Percentiles rank a stretch among this genome's conserved stretches.
phyloP scores from a whole-genome alignment of 257 asterid species.

The Solanum paucissectum region DNA sequence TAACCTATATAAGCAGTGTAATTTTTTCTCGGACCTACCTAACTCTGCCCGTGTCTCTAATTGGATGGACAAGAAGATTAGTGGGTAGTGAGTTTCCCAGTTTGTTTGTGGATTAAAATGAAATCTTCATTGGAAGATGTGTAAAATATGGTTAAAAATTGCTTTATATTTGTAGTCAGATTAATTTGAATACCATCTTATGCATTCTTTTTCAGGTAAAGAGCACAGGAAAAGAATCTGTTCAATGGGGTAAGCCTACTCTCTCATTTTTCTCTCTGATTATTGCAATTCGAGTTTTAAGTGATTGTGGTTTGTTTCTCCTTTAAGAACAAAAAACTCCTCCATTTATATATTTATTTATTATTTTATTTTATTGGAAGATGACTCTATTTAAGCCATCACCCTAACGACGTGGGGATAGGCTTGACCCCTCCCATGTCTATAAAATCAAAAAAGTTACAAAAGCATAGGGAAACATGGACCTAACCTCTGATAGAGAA shows the following conservation, averaged over 20 bases:
- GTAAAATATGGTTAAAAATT: neutral
- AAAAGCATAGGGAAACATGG: neutral
- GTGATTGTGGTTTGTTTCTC: neutral
- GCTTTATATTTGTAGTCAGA: neutral
- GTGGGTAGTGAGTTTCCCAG: neutral
- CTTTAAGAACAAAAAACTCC: neutral
- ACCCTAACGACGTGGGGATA: neutral
- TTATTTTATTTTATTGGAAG: too few relatives aligned
- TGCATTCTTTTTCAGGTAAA: constrained; percentile 35
- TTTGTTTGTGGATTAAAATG: neutral
- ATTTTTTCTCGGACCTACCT: neutral
- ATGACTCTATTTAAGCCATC: neutral
- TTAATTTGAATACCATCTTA: neutral
- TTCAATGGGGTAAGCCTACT: constrained; percentile 73
- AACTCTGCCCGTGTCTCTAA: neutral
- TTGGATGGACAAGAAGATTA: neutral
- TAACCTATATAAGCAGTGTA: neutral
- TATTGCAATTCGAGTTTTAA: neutral
- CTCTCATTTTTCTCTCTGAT: too few relatives aligned
- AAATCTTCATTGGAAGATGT: neutral
- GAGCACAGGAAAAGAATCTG: constrained; percentile 79
- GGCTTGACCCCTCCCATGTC: neutral
- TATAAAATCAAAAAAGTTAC: neutral
- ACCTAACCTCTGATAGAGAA: neutral
- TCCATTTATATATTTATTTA: too few relatives aligned